These are phyloP conservation scores for Termitomyces heimii DNA, from an alignment of 768 basidiomycete genomes.

Conservation along the genomic window DNA sequence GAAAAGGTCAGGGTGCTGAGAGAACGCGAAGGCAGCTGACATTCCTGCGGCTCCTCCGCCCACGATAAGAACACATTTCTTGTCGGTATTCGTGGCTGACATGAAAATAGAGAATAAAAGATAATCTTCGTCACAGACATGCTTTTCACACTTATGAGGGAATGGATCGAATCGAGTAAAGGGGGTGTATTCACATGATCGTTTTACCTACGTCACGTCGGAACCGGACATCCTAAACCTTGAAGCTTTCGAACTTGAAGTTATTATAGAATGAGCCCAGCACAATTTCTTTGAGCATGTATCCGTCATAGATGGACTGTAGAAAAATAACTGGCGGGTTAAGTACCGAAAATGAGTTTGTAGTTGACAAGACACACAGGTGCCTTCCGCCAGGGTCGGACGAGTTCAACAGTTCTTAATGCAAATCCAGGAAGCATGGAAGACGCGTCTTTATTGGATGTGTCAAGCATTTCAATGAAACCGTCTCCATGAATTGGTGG, in stretches of 20 bases:
- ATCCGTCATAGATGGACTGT: background rate
- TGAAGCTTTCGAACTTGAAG: background rate
- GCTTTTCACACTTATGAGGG: background rate
- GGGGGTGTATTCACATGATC: background rate
- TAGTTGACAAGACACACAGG: background rate
- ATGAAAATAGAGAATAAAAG: background rate
- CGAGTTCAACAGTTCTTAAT: no score
- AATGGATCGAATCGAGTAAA: conserved; percentile 2
- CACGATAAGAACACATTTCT: conserved; percentile 22
- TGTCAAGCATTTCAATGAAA: background rate
- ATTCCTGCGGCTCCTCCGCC: conserved; percentile 25
- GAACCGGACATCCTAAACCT: background rate
- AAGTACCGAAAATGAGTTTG: background rate
- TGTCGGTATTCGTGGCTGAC: conserved; percentile 4
- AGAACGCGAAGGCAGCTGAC: conserved; percentile 27
- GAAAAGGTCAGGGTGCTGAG: conserved; percentile 23
- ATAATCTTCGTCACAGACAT: background rate
- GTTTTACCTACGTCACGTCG: conserved; percentile 2
- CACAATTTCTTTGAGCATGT: background rate
- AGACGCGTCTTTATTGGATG: background rate
- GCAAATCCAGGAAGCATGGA: background rate
- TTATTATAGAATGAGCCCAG: background rate
- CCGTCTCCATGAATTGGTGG: background rate
- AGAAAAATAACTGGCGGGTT: background rate
- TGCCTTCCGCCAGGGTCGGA: no score